Conservation (phyloP, 768 basidiomycete species). For the Fomitopsis serialis region DNA sequence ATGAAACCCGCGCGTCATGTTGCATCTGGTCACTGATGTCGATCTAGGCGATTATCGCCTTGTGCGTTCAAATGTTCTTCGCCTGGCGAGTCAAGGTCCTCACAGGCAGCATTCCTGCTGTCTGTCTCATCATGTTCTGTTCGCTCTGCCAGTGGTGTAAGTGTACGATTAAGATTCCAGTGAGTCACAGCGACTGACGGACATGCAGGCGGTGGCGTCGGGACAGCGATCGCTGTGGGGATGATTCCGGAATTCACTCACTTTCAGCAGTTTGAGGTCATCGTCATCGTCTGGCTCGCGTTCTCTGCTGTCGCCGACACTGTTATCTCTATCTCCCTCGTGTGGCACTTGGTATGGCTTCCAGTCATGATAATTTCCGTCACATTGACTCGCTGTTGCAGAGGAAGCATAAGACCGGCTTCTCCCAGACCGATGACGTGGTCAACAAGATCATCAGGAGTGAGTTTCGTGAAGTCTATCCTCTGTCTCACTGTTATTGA, state of each 20-base stretch:
- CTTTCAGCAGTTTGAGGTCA: conserved; percentile 28
- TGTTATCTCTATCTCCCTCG: conserved; percentile 37
- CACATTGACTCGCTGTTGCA: conserved; percentile 14
- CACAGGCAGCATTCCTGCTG: conserved; percentile 23
- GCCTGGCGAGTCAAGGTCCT: conserved; percentile 37
- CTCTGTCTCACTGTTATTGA: not conserved
- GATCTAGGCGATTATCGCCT: conserved; percentile 38
- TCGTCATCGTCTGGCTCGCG: conserved; percentile 37
- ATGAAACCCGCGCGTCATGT: too few relatives aligned
- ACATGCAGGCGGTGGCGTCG: conserved; percentile 28
- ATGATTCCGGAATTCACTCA: conserved; percentile 27
- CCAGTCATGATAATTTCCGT: not conserved
- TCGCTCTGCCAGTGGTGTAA: conserved; percentile 24
- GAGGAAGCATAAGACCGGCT: conserved; percentile 38
- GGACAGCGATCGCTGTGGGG: conserved; percentile 26
- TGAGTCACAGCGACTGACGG: not conserved
- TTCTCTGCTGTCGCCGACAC: conserved; percentile 36
- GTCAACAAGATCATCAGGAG: conserved; percentile 39
- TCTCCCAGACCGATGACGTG: conserved; percentile 33
- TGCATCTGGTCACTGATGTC: too few relatives aligned
- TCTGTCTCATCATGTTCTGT: conserved; percentile 20
- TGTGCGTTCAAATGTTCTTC: conserved; percentile 43
- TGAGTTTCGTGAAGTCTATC: conserved; percentile 11
- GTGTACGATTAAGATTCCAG: conserved; percentile 5
- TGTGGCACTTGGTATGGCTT: conserved; percentile 36